Evolutionary conservation across 1,284 basidiomycete genomes (phyloP).

Genomic region (Jaminaea rosea): DNA sequence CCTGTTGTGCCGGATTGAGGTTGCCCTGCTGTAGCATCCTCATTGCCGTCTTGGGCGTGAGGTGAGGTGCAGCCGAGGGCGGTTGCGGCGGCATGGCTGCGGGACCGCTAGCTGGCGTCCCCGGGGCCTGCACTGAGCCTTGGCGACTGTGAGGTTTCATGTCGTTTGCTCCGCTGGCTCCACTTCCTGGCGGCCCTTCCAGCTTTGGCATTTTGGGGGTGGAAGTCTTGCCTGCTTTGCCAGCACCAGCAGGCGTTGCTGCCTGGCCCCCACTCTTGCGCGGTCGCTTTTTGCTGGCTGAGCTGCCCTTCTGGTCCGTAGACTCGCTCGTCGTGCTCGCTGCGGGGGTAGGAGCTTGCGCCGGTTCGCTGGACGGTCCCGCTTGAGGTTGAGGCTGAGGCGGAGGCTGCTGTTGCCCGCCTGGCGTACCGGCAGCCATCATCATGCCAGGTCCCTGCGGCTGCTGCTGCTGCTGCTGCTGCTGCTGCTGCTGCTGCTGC

Average conservation of each 20-base stretch:
- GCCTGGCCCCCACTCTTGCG: no score
- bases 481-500: slow-evolving; percentile 5
- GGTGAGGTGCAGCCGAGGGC: no score
- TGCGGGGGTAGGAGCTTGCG: neutral
- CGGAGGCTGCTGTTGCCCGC: slow-evolving; percentile 16
- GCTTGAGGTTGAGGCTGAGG: slow-evolving; percentile 9
- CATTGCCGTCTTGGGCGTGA: slow-evolving; percentile 2
- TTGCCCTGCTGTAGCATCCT: slow-evolving; percentile 8
- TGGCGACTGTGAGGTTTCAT: no score
- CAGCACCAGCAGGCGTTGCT: no score
- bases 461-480: slow-evolving; percentile 2
- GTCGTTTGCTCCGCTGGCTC: no score
- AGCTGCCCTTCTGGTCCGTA: no score
- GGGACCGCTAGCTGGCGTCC: neutral
- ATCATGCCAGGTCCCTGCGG: slow-evolving; percentile 9
- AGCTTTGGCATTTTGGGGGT: no score
- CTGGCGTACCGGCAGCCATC: no score
- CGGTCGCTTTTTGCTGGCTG: no score
- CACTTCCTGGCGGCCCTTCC: no score
- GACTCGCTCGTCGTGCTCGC: no score
- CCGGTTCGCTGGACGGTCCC: neutral
- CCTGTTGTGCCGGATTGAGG: slow-evolving; percentile 6
- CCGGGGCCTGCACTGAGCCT: neutral
- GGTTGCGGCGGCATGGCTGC: neutral
- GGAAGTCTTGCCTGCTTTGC: no score